These are phyloP conservation scores for Penicillium sp. DNA, from an alignment of 2,329 filamentous ascomycete genomes.

Conservation along the genomic window DNA sequence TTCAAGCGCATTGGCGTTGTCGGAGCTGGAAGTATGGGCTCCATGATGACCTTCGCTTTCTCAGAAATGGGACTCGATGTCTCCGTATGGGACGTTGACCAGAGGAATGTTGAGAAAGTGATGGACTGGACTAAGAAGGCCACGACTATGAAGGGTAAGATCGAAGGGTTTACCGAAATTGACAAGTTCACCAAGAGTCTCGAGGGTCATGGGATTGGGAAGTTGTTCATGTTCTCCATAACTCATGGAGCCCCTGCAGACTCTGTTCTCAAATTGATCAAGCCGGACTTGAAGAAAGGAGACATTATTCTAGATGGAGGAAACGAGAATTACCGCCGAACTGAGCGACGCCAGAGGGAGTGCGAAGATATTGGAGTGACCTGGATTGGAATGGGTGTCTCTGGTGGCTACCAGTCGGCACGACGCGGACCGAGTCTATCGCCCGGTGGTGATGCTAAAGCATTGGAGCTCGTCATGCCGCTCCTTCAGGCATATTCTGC, in stretches of 20 bases:
- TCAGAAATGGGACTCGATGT: conserved; percentile 45
- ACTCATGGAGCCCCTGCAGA: conserved; percentile 47
- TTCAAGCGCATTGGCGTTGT: conserved; percentile 47
- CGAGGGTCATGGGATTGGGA: conserved; percentile 35
- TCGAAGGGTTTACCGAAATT: conserved; percentile 41
- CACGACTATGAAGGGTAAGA: conserved; percentile 35
- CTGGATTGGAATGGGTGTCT: conserved; percentile 70
- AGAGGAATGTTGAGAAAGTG: conserved; percentile 40
- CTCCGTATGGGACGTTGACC: conserved; percentile 44
- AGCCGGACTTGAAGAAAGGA: conserved; percentile 57
- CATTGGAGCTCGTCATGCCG: conserved; percentile 63
- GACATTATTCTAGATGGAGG: conserved; percentile 72
- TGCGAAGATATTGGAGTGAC: conserved; percentile 61
- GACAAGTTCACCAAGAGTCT: conserved; percentile 42
- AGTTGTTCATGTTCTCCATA: conserved; percentile 47
- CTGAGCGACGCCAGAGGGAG: conserved; percentile 64
- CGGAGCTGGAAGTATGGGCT: conserved; percentile 48
- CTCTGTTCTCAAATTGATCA: conserved; percentile 44
- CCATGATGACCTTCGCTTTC: conserved; percentile 49
- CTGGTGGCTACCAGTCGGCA: conserved; percentile 70
- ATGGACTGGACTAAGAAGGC: conserved; percentile 29
- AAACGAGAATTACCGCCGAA: conserved; percentile 69
- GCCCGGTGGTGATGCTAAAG: conserved; percentile 63
- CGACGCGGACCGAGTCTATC: conserved; percentile 69
- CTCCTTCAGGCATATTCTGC: conserved; percentile 65